phyloP scores from a whole-genome alignment of 2,329 filamentous ascomycete genomes.

The Sporothrix luriei region DNA sequence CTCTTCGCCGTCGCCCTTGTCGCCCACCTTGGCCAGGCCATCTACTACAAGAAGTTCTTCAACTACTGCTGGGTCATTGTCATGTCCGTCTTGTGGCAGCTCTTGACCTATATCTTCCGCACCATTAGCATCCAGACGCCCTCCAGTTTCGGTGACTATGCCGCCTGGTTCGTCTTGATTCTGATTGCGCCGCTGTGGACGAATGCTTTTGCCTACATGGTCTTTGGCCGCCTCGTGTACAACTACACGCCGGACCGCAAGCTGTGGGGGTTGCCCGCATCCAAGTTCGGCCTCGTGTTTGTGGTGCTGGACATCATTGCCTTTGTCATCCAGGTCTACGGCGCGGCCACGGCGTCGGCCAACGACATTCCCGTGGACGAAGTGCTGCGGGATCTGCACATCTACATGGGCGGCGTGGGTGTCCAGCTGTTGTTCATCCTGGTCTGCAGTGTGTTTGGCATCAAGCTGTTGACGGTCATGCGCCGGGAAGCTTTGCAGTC shows the following conservation, averaged over 20 bases:
- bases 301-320: slow-evolving; percentile 52
- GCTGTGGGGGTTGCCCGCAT: slow-evolving; percentile 41
- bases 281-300: slow-evolving; percentile 49
- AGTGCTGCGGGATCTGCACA: slow-evolving; percentile 19
- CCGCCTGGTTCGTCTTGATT: slow-evolving; percentile 45
- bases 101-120: slow-evolving; percentile 31
- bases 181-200: slow-evolving; percentile 50
- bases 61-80: slow-evolving; percentile 45
- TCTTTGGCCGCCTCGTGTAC: slow-evolving; percentile 47
- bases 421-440: slow-evolving; percentile 41
- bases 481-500: slow-evolving; percentile 38
- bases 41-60: slow-evolving; percentile 23
- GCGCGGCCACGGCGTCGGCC: slow-evolving; percentile 43
- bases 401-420: slow-evolving; percentile 33
- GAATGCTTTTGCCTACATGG: slow-evolving; percentile 52
- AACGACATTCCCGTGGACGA: slow-evolving; percentile 2
- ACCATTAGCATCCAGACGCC: slow-evolving; percentile 47
- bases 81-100: slow-evolving; percentile 47
- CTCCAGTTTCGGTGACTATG: slow-evolving; percentile 39
- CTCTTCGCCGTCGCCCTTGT: slow-evolving; percentile 24
- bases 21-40: slow-evolving; percentile 27
- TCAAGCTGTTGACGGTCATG: slow-evolving; percentile 36
- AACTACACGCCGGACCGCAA: slow-evolving; percentile 44
- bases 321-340: slow-evolving; percentile 51
- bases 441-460: slow-evolving; percentile 45